Evolutionary conservation across 2,329 filamentous ascomycete genomes (phyloP).

Genomic region (Thielaviopsis musarum): DNA sequence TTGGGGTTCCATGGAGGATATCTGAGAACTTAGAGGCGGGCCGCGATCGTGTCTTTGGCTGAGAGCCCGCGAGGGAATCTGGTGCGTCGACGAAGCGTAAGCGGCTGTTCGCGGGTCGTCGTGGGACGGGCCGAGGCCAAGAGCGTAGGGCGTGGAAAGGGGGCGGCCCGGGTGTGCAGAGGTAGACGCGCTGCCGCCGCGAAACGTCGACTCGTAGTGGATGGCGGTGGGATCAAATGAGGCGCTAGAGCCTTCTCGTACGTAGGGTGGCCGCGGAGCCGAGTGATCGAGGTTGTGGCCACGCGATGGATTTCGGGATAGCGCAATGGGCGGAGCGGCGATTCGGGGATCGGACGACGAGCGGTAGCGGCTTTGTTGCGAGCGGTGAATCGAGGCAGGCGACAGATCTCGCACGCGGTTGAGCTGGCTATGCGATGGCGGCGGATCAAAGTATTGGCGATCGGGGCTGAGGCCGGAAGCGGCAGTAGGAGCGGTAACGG

Average conservation of each 20-base stretch:
- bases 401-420: slow-evolving; percentile 11
- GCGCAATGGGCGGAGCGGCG: not conserved
- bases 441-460: not conserved
- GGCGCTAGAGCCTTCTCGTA: slow-evolving; percentile 9
- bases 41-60: slow-evolving; percentile 8
- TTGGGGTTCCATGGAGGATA: not conserved
- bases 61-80: slow-evolving; percentile 6
- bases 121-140: slow-evolving; percentile 14
- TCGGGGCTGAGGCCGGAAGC: not conserved
- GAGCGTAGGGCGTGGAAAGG: slow-evolving; percentile 8
- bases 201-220: slow-evolving; percentile 8
- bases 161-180: slow-evolving; percentile 7
- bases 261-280: slow-evolving; percentile 6
- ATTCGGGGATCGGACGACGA: slow-evolving; percentile 11
- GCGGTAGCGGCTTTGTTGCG: slow-evolving; percentile 10
- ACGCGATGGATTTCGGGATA: slow-evolving; percentile 12
- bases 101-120: slow-evolving; percentile 24
- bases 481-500: not conserved
- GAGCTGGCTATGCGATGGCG: slow-evolving; percentile 9
- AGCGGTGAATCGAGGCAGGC: slow-evolving; percentile 5
- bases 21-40: not conserved
- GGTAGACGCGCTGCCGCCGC: slow-evolving; percentile 9
- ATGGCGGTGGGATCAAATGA: slow-evolving; percentile 9
- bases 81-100: slow-evolving; percentile 2
- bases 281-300: slow-evolving; percentile 6